A percentile compares a stretch with the other conserved stretches of the same genome.
phyloP scores from a whole-genome alignment of 1,139 yeast genomes.

The Debaryomycetaceae sp. region DNA sequence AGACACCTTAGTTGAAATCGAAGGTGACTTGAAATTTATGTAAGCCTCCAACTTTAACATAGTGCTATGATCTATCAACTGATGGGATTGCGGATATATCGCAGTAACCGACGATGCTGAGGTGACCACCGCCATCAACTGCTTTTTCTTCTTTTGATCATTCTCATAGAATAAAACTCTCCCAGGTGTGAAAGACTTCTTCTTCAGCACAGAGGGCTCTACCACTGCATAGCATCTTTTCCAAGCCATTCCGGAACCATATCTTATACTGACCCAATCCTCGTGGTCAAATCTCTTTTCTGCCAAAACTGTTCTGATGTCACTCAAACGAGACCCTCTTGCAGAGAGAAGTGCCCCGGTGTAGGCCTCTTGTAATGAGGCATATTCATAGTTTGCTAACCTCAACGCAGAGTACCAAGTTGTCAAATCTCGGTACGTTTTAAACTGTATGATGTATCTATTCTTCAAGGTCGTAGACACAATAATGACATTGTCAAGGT shows the following conservation, averaged over 20 bases:
- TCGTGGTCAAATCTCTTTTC: constrained; percentile 85
- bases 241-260: constrained; percentile 99
- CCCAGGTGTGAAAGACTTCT: constrained; percentile 47
- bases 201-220: constrained; percentile 58
- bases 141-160: constrained; percentile 67
- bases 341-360: constrained; percentile 91
- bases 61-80: constrained; percentile 80
- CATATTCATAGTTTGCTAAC: constrained; percentile 74
- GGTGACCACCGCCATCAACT: constrained; percentile 75
- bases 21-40: constrained; percentile 56
- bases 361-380: constrained; percentile 85
- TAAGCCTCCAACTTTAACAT: constrained; percentile 85
- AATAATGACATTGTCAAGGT: constrained; percentile 72
- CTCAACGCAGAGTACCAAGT: constrained; percentile 82
- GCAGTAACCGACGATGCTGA: constrained; percentile 79
- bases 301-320: constrained; percentile 77
- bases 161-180: constrained; percentile 62
- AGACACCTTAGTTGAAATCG: constrained; percentile 29
- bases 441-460: constrained; percentile 75
- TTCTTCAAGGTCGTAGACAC: constrained; percentile 90
- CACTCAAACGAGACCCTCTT: constrained; percentile 81
- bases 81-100: constrained; percentile 82
- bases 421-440: constrained; percentile 51
- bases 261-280: constrained; percentile 92
- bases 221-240: constrained; percentile 90